phyloP scores from a whole-genome alignment of 495 filamentous ascomycete genomes.

The Parathielavia appendiculata region DNA sequence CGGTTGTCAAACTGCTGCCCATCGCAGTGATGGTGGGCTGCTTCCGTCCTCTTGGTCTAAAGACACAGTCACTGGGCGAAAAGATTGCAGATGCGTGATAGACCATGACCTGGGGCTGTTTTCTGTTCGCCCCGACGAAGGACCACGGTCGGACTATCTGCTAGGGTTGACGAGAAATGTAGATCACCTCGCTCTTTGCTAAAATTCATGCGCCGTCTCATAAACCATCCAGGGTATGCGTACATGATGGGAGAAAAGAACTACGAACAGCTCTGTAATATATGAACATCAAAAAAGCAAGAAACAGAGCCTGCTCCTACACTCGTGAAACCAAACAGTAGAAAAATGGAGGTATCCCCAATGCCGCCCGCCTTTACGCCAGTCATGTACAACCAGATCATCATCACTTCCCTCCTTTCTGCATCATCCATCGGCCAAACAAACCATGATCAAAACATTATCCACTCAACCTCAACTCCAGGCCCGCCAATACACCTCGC shows the following conservation, averaged over 20 bases:
- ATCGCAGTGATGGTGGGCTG: too few species aligned
- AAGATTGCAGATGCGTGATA: not conserved
- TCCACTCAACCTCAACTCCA: slow-evolving; percentile 73
- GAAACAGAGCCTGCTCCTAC: slow-evolving; percentile 2
- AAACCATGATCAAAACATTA: slow-evolving; percentile 58
- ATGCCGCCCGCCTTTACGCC: not conserved
- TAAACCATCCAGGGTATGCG: slow-evolving; percentile 9
- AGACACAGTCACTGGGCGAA: not conserved
- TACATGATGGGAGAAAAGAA: slow-evolving; percentile 1
- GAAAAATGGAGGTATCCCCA: not conserved
- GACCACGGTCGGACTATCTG: not conserved
- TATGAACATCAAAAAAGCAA: not conserved
- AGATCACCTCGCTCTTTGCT: not conserved
- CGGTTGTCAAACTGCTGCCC: not conserved
- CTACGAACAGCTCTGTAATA: not conserved
- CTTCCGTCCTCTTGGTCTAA: too few species aligned
- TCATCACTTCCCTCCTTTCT: not conserved
- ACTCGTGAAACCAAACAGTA: not conserved
- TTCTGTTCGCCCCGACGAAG: not conserved
- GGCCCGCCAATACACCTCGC: slow-evolving; percentile 65
- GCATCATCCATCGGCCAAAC: not conserved
- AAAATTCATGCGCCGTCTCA: slow-evolving; percentile 5
- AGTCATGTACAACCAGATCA: not conserved
- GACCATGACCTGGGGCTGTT: not conserved
- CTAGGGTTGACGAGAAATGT: not conserved